Conservation (phyloP, 257 asterid genomes). For the Nyctanthes arbortristis region DNA sequence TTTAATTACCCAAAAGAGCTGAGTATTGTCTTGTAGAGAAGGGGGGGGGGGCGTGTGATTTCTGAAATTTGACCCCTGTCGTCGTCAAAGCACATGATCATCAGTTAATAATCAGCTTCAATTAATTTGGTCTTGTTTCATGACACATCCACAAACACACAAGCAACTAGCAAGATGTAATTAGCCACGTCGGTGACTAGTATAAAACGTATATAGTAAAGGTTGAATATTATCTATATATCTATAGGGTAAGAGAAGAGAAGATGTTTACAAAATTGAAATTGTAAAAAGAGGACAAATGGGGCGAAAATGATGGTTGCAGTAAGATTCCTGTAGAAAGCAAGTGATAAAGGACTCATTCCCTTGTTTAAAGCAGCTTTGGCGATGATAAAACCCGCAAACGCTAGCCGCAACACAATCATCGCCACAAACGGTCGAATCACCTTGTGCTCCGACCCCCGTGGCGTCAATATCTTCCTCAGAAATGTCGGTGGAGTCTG, state of each 20-base stretch:
- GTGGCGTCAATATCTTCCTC: no score
- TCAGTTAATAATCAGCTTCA: neutral
- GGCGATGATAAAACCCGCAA: slow-evolving; percentile 64
- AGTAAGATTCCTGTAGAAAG: slow-evolving; percentile 57
- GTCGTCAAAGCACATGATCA: neutral
- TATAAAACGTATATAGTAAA: no score
- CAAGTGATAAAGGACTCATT: slow-evolving; percentile 57
- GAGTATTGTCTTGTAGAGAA: slow-evolving; percentile 41
- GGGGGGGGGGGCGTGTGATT: slow-evolving; percentile 48
- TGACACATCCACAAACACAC: no score
- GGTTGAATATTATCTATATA: no score
- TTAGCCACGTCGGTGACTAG: no score
- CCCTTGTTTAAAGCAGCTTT: slow-evolving; percentile 66
- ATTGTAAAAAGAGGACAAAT: slow-evolving; percentile 60
- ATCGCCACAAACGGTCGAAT: no score
- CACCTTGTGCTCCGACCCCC: no score
- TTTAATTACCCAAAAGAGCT: slow-evolving; percentile 48
- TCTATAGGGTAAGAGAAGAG: no score
- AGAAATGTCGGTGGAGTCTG: no score
- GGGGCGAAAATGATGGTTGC: slow-evolving; percentile 62
- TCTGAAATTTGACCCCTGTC: slow-evolving; percentile 53
- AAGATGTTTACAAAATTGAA: no score
- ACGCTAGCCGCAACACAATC: slow-evolving; percentile 55
- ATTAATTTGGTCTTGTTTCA: no score
- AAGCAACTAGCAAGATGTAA: no score